Conservation (phyloP, 2,329 filamentous ascomycete genomes). For the Didymella keratinophila region DNA sequence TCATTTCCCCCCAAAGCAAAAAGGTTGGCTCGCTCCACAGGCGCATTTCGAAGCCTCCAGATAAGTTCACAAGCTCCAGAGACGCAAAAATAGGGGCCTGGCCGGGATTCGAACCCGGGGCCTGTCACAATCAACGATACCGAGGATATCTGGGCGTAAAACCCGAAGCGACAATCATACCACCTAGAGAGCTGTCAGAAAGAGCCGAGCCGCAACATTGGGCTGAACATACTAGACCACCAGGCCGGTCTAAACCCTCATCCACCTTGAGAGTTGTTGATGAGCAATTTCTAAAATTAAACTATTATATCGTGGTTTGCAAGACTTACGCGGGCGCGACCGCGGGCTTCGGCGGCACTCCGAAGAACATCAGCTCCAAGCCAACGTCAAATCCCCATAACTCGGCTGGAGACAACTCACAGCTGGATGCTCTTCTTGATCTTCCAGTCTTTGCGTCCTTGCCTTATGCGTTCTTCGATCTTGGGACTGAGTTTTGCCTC, state of each 20-base stretch:
- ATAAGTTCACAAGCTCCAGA: not conserved
- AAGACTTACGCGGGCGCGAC: not conserved
- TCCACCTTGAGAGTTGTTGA: slow-evolving; percentile 8
- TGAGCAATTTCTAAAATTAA: rapidly evolving
- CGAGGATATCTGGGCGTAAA: slow-evolving; percentile 29
- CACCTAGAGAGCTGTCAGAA: too few relatives aligned
- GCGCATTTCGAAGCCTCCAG: not conserved
- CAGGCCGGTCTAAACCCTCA: slow-evolving; percentile 4
- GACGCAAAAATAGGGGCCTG: slow-evolving; percentile 28
- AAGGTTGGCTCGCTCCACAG: not conserved
- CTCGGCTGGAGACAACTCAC: not conserved
- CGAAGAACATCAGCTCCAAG: not conserved
- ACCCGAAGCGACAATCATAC: slow-evolving; percentile 35
- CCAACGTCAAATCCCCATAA: not conserved
- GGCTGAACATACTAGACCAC: not conserved
- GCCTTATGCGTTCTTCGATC: not conserved
- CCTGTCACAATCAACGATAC: slow-evolving; percentile 44
- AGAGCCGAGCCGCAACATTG: too few relatives aligned
- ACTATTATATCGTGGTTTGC: not conserved
- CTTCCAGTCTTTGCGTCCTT: not conserved
- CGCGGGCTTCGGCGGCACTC: not conserved
- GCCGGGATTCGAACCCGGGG: slow-evolving; percentile 51
- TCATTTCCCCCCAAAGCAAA: not conserved
- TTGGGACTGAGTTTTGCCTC: not conserved
- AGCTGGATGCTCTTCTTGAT: not conserved